These are phyloP conservation scores for Jatropha curcas DNA, from an alignment of 345 rosid genomes.

Conservation along the genomic window DNA sequence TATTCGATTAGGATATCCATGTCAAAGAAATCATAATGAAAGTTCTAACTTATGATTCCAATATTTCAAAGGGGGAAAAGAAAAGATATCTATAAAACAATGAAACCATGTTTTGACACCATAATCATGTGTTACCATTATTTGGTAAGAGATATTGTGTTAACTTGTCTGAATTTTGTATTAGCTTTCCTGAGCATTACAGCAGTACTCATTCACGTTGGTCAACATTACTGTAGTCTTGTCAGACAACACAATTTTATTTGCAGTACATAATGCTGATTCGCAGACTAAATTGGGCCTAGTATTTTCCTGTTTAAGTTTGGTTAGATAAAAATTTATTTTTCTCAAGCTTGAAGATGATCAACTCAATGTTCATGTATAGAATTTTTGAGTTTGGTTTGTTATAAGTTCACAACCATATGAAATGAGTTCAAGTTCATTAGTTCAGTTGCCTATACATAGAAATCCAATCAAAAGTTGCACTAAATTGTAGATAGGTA, in stretches of 20 bases:
- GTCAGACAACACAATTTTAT: neutral
- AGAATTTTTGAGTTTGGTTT: conserved; percentile 2
- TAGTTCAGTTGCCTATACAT: neutral
- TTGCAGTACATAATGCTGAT: neutral
- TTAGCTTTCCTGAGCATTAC: no score
- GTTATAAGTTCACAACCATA: neutral
- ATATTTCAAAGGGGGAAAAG: no score
- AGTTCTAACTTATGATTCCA: no score
- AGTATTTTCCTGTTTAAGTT: neutral
- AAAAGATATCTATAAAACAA: no score
- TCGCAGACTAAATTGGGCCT: neutral
- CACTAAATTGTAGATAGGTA: neutral
- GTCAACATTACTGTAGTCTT: no score
- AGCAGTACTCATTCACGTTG: no score
- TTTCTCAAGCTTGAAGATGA: neutral
- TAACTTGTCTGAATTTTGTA: no score
- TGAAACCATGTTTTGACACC: no score
- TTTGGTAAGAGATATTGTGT: no score
- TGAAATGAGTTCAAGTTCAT: neutral
- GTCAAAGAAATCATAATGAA: no score
- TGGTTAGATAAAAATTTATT: neutral
- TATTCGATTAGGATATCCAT: no score
- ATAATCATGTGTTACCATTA: no score
- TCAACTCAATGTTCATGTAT: neutral
- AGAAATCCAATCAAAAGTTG: neutral